Conservation (phyloP, 23 red algal species). For the Gracilaria vermiculophylla region DNA sequence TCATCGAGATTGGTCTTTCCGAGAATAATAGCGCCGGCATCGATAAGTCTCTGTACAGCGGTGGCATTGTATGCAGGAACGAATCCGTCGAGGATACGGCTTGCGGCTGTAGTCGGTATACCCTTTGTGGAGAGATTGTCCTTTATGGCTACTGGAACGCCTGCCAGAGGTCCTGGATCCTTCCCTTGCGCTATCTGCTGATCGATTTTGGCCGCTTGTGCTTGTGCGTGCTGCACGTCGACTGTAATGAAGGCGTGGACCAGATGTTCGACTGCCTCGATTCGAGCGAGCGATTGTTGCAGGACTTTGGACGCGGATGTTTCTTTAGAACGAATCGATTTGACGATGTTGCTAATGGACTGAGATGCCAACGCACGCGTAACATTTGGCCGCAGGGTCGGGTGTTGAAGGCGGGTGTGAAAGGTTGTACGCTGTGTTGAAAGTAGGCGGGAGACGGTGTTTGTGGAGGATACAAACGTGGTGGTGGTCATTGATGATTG, state of each 20-base stretch:
- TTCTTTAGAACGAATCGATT: slow-evolving; percentile 24
- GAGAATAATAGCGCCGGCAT: slow-evolving; percentile 78
- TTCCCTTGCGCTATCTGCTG: slow-evolving; percentile 34
- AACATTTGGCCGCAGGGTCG: background rate
- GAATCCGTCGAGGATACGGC: slow-evolving; percentile 63
- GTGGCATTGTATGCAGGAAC: slow-evolving; percentile 80
- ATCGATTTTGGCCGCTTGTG: slow-evolving; percentile 52
- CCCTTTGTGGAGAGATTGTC: slow-evolving; percentile 81
- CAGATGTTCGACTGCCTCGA: slow-evolving; percentile 51
- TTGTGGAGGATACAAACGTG: background rate
- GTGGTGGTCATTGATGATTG: background rate
- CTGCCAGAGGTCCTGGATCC: slow-evolving; percentile 67
- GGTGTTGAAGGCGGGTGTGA: background rate
- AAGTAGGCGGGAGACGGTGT: background rate
- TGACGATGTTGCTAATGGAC: background rate
- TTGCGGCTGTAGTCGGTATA: slow-evolving; percentile 79
- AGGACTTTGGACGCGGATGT: background rate
- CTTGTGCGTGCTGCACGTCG: slow-evolving; percentile 60
- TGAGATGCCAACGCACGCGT: background rate
- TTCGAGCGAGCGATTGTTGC: slow-evolving; percentile 16
- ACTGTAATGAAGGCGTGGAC: slow-evolving; percentile 68
- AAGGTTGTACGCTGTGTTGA: background rate
- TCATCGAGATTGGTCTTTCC: slow-evolving; percentile 98
- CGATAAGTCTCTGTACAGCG: slow-evolving; percentile 56
- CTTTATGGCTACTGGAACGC: slow-evolving; percentile 84